Conservation (phyloP, 106 monocot genomes). For the Alisma plantagoaquatica region DNA sequence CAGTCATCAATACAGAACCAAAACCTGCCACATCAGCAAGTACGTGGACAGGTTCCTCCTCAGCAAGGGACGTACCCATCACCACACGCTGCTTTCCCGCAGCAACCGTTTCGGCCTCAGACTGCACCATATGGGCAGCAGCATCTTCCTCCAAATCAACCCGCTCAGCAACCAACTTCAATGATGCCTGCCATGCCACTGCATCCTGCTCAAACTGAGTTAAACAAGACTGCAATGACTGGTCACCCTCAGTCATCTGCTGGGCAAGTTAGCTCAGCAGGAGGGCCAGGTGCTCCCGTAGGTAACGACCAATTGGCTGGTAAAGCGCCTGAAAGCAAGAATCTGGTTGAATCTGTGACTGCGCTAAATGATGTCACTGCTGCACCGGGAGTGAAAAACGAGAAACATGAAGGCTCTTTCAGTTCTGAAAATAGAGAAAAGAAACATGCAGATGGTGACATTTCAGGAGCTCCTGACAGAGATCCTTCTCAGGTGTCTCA, state of each 20-base stretch:
- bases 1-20: slow-evolving; percentile 29
- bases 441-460: too few relatives aligned
- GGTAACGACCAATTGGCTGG: too few relatives aligned
- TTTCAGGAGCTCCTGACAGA: too few relatives aligned
- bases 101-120: slow-evolving; percentile 29
- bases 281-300: background rate
- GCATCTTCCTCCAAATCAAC: slow-evolving; percentile 11
- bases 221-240: too few relatives aligned
- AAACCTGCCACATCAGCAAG: slow-evolving; percentile 17
- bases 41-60: slow-evolving; percentile 7
- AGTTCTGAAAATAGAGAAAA: too few relatives aligned
- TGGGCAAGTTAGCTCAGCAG: background rate
- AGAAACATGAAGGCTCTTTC: too few relatives aligned
- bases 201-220: too few relatives aligned
- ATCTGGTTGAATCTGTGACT: too few relatives aligned
- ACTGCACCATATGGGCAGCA: slow-evolving; percentile 29
- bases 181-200: background rate
- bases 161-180: slow-evolving; percentile 4
- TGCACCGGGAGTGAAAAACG: too few relatives aligned
- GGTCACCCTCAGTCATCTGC: slow-evolving; percentile 7
- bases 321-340: too few relatives aligned
- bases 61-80: slow-evolving; percentile 25
- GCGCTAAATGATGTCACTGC: too few relatives aligned
- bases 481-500: too few relatives aligned
- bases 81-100: slow-evolving; percentile 20